Conservation (phyloP, 345 rosid genomes). For the Acer saccharum region DNA sequence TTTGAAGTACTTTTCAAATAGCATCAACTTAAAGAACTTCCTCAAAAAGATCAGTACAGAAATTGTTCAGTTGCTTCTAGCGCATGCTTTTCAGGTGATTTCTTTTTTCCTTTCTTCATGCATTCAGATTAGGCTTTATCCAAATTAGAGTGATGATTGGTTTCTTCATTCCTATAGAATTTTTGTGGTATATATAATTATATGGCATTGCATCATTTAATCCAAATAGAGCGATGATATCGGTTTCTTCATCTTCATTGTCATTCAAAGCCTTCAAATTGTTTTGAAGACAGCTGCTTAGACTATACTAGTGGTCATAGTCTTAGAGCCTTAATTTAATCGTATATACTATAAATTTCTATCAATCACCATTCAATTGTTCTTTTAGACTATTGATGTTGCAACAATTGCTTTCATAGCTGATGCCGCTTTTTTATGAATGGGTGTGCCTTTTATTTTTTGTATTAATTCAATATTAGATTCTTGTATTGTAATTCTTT, state of each 20-base stretch:
- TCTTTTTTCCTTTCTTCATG: neutral
- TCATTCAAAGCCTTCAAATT: neutral
- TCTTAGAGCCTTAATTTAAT: neutral
- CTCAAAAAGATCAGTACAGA: conserved; percentile 54
- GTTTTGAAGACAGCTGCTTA: neutral
- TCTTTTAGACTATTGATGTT: neutral
- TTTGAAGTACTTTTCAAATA: conserved; percentile 55
- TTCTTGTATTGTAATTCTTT: neutral
- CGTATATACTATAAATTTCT: neutral
- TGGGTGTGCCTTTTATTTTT: neutral
- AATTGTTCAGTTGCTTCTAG: conserved; percentile 68
- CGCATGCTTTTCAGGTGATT: conserved; percentile 80
- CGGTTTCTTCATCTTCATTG: neutral
- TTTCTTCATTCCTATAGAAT: neutral
- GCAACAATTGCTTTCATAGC: neutral
- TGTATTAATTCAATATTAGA: neutral
- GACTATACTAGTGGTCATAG: neutral
- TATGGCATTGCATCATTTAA: too few species aligned
- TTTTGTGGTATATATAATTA: neutral
- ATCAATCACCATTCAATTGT: neutral
- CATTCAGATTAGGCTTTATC: neutral
- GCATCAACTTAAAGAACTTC: conserved; percentile 43
- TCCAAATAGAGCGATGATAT: neutral
- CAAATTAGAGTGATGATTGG: neutral
- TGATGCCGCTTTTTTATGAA: neutral